phyloP scores from a whole-genome alignment of 495 filamentous ascomycete genomes.

The Amniculicola lignicola region DNA sequence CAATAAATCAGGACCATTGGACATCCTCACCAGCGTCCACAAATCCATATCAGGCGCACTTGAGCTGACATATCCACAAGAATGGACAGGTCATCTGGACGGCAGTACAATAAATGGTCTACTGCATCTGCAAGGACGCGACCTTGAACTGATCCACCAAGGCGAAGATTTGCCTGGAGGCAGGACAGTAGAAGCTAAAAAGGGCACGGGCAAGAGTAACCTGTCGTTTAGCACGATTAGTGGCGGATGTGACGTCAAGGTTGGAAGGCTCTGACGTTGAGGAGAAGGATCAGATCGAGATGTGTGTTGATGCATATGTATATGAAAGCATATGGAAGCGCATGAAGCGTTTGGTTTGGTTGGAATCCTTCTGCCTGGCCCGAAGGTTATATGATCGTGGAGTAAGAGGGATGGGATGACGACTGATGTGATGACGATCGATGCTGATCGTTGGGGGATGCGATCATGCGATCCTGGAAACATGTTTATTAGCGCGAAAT shows the following conservation, averaged over 20 bases:
- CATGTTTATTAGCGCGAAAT: too few species aligned
- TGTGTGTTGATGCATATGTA: not conserved
- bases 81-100: conserved; percentile 37
- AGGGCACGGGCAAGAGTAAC: conserved; percentile 18
- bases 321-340: too few species aligned
- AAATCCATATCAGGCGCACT: conserved; percentile 29
- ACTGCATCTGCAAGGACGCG: conserved; percentile 25
- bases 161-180: conserved; percentile 4
- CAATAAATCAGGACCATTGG: conserved; percentile 13
- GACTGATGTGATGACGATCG: too few species aligned
- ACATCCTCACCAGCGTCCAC: conserved; percentile 31
- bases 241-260: conserved; percentile 21
- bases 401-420: too few species aligned
- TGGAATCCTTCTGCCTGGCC: too few species aligned
- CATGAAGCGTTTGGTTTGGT: too few species aligned
- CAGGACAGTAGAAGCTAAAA: conserved; percentile 24
- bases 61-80: conserved; percentile 37
- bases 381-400: too few species aligned
- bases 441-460: too few species aligned
- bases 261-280: conserved; percentile 31
- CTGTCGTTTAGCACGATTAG: conserved; percentile 20
- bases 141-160: conserved; percentile 25
- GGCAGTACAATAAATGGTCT: conserved; percentile 19
- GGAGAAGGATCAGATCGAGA: too few species aligned
- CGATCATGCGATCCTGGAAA: too few species aligned